A percentile compares a stretch with the other conserved stretches of the same genome.
These are phyloP conservation scores for Gyromitra esculenta DNA, from an alignment of 2,329 filamentous ascomycete genomes.

Conservation along the genomic window DNA sequence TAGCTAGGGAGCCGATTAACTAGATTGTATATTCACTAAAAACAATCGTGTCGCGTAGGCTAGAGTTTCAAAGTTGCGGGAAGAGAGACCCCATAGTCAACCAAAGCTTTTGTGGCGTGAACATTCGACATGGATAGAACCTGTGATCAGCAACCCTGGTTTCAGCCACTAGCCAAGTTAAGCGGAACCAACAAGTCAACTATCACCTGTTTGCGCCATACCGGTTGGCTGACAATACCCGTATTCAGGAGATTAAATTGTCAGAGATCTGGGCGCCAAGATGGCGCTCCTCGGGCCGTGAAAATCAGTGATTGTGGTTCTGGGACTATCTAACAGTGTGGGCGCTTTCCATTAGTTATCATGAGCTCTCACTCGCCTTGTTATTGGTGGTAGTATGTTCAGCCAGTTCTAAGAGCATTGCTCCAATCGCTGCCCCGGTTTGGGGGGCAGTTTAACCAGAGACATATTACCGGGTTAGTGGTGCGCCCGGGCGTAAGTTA, in stretches of 20 bases:
- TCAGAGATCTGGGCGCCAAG: neutral
- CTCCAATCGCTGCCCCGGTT: neutral
- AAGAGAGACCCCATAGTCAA: neutral
- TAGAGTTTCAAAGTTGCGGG: neutral
- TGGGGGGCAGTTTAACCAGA: neutral
- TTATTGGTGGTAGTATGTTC: no score
- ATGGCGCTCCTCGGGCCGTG: neutral
- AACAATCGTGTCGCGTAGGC: neutral
- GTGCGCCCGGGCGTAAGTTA: neutral
- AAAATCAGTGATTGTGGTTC: no score
- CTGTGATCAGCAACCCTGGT: neutral
- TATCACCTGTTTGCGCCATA: neutral
- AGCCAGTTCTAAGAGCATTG: no score
- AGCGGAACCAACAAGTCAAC: neutral
- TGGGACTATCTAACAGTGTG: no score
- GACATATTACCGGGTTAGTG: neutral
- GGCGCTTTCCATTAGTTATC: neutral
- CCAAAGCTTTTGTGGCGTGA: neutral
- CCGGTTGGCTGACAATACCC: neutral
- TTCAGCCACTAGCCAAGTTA: neutral
- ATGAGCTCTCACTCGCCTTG: slow-evolving; percentile 5
- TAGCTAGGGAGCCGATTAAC: no score
- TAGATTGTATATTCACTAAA: neutral
- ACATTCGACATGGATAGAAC: neutral
- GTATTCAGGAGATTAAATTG: slow-evolving; percentile 1